Base-by-base conservation (phyloP, 441 rosid genomes). In the Gossypium davidsonii region DNA sequence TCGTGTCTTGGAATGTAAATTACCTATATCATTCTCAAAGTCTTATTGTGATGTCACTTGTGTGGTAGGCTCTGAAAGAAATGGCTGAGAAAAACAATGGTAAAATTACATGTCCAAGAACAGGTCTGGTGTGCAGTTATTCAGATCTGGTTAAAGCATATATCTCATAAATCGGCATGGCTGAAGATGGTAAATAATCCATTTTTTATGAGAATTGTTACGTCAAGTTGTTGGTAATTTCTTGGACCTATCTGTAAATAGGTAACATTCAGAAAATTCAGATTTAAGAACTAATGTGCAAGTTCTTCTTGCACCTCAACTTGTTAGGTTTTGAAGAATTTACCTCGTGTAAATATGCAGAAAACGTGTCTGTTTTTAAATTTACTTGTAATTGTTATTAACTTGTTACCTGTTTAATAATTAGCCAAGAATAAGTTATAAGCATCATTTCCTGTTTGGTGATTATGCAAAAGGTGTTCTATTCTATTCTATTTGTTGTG, bases 41-140 rank as follows among this genome's bases (percentile, higher is more conserved):
- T 52, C 57, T 52, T 52, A 2, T 52, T 52, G 57, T 52, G 26
- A 8, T 21, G 60, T 55, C 28, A 20, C 23, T 20, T 57, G 62
- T 57, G 34, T 23, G 6, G 31, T 57, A 57, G 62, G 62, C 97
- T 55, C 97, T 94, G 10, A 87, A 90, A 81, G 99, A 92, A 79
- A 92, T 94, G 98, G 90, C 98, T 0, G 87, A 86, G 79, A 90
- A 82, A 77, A 92, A 89, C 66, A 69, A 81, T 34, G 98, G 96
- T 73, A 83, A 73, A 68, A 87, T 94, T 67, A 91, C 87, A 9
- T 94, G 97, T 81, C 98, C 99, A 3, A 84, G 96, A 79, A 89
- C 96, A 42, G 88, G 88, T 8, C 23, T 59, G 2, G 85, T 83
- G 61, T 94, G 90, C 84, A 77, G 83, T 66, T 82, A 84, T 75